Base-by-base conservation (phyloP, 179 eudicot species). In the Silene coronaria region DNA sequence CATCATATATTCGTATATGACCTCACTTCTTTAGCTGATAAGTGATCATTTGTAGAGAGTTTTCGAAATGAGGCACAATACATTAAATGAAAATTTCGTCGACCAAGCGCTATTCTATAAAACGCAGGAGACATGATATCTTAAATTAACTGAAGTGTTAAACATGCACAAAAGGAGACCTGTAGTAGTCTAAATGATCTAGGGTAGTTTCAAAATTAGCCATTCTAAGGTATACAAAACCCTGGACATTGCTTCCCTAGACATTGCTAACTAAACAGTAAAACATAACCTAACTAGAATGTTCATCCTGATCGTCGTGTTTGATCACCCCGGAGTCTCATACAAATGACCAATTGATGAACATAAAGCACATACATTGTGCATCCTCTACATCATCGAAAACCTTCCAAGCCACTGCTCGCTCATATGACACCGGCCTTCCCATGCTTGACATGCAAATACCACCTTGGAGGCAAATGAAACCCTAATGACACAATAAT, bases 401-500 rank as follows among this genome's bases (percentile, higher is more conserved):
- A 70, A 92, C 97, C 77, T 91, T 91, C 97, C 97, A 92, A 9
- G 91, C 97, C 36, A 92, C 82, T 10, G 90, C 97, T 78, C 92
- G 90, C 24, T 92, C 97, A 32, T 88, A 92, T 0, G 97, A 91
- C 13, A 92, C 80, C 9, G 91, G 87, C 70, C 97, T 79, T 69
- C 96, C 91, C 97, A 91, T 92, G 91, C 97, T 86, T 1, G 97
- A 92, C 36, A 86, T 68, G 59, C 97, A 91, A n/a, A 91, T 83
- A 23, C 97, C 97, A 0, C 89, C 87, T 36, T 95, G 95, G 42
- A 92, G 80, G 80, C 87, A 87, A 0, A 84, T 71, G 83, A 83
- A 83, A 22, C 88, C 88, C 88, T 85, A 58, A 11, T 30, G 3
- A 70, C 70, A 24, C 42, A 42, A 26, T 12, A 60, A 28, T 14